Conservation (phyloP, 176 grass and related monocot genomes). For the Panicum miliaceum region DNA sequence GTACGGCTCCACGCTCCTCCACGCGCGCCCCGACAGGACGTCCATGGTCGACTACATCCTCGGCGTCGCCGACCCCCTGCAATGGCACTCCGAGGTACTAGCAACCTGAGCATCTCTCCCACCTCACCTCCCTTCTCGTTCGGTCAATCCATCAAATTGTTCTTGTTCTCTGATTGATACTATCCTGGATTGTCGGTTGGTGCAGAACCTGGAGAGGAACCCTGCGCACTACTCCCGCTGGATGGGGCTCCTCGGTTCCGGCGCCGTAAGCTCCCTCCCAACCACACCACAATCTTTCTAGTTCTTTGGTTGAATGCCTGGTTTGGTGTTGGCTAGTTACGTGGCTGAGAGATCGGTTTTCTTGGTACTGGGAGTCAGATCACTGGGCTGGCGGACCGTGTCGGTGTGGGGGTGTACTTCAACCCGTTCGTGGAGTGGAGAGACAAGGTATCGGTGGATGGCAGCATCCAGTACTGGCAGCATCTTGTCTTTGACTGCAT, state of each 20-base stretch:
- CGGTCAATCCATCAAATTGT: not conserved
- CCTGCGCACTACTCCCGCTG: constrained; percentile 70
- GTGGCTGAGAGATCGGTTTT: not conserved
- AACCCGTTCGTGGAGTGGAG: constrained; percentile 93
- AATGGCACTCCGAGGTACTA: constrained; percentile 73
- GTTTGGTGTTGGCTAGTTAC: not conserved
- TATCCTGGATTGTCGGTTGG: constrained; percentile 12
- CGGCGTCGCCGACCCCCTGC: constrained; percentile 69
- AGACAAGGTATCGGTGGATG: constrained; percentile 56
- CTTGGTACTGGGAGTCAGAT: constrained; percentile 52
- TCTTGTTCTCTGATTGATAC: constrained; percentile 10
- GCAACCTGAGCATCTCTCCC: not conserved
- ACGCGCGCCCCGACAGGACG: constrained; percentile 41
- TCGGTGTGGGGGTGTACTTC: constrained; percentile 83
- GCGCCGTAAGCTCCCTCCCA: constrained; percentile 31
- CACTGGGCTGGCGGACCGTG: constrained; percentile 56
- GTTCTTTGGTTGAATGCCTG: not conserved
- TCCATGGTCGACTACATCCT: constrained; percentile 97
- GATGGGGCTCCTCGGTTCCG: constrained; percentile 61
- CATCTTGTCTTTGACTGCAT: not conserved
- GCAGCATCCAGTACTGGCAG: not conserved
- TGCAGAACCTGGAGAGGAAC: constrained; percentile 84
- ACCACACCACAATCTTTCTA: not conserved
- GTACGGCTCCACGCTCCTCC: constrained; percentile 86
- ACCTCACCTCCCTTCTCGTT: not conserved